A percentile compares a stretch with the other conserved stretches of the same genome.
phyloP scores from a whole-genome alignment of 2,329 filamentous ascomycete genomes.

The Leptographium flavum region DNA sequence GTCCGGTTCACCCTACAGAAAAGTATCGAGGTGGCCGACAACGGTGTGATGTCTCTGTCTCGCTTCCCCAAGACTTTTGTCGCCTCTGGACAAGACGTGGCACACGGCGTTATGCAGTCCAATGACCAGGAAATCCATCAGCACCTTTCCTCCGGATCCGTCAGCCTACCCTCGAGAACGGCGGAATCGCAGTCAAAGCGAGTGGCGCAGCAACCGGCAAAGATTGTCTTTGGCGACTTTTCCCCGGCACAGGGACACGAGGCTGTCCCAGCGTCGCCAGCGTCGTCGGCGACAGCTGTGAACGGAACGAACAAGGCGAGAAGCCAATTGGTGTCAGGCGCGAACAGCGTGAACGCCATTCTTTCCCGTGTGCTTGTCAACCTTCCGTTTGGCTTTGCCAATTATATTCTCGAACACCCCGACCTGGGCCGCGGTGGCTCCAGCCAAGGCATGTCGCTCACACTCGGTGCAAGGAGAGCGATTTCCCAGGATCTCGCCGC shows the following conservation, averaged over 20 bases:
- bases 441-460: constrained; percentile 24
- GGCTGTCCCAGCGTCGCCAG: neutral
- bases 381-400: constrained; percentile 52
- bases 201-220: constrained; percentile 2
- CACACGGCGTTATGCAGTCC: neutral
- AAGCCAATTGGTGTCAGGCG: neutral
- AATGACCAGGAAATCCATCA: neutral
- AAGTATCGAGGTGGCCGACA: constrained; percentile 30
- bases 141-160: neutral
- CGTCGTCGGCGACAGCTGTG: too few relatives aligned
- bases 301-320: neutral
- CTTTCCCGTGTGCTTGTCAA: constrained; percentile 57
- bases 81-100: neutral
- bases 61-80: neutral
- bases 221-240: constrained; percentile 60
- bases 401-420: constrained; percentile 48
- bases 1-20: constrained; percentile 31
- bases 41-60: constrained; percentile 5
- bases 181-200: neutral
- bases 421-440: constrained; percentile 33
- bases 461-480: neutral
- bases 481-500: constrained; percentile 27
- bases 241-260: constrained; percentile 16
- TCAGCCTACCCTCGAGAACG: constrained; percentile 7
- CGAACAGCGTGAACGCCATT: constrained; percentile 16